A percentile compares a stretch with the other conserved stretches of the same genome.
Evolutionary conservation across 1,284 basidiomycete species (phyloP).

Genomic region (Trichosporon ovoides): DNA sequence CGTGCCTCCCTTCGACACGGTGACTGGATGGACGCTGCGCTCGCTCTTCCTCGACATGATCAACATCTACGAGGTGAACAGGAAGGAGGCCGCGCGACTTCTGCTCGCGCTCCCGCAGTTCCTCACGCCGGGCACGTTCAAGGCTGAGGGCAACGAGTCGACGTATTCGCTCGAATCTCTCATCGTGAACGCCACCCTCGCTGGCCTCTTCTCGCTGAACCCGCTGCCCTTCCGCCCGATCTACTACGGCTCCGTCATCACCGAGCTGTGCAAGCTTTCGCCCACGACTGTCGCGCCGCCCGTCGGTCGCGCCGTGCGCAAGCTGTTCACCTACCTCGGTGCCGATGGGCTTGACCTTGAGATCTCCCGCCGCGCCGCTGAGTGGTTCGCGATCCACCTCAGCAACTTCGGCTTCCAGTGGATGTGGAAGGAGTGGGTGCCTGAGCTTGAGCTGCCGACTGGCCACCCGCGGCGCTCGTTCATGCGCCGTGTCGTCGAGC

Average conservation of each 20-base stretch:
- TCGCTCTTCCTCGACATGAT: constrained; percentile 74
- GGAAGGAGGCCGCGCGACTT: constrained; percentile 86
- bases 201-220: constrained; percentile 70
- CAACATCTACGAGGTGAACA: constrained; percentile 90
- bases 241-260: constrained; percentile 84
- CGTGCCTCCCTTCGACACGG: constrained; percentile 66
- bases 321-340: constrained; percentile 66
- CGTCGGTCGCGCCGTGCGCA: constrained; percentile 89
- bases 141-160: constrained; percentile 32
- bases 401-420: constrained; percentile 97
- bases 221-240: constrained; percentile 68
- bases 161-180: constrained; percentile 46
- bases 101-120: constrained; percentile 84
- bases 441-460: constrained; percentile 65
- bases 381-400: constrained; percentile 96
- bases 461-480: constrained; percentile 82
- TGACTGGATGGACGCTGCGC: constrained; percentile 73
- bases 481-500: constrained; percentile 79
- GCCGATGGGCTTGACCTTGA: constrained; percentile 78
- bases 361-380: constrained; percentile 69
- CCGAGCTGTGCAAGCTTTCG: constrained; percentile 88
- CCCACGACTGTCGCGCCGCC: constrained; percentile 90
- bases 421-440: constrained; percentile 99
- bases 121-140: constrained; percentile 75
- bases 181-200: constrained; percentile 58